Percentiles rank a stretch among this genome's conserved stretches.
Evolutionary conservation across 768 basidiomycete genomes (phyloP).

Genomic region (Tubosaeta brunneosetosa): DNA sequence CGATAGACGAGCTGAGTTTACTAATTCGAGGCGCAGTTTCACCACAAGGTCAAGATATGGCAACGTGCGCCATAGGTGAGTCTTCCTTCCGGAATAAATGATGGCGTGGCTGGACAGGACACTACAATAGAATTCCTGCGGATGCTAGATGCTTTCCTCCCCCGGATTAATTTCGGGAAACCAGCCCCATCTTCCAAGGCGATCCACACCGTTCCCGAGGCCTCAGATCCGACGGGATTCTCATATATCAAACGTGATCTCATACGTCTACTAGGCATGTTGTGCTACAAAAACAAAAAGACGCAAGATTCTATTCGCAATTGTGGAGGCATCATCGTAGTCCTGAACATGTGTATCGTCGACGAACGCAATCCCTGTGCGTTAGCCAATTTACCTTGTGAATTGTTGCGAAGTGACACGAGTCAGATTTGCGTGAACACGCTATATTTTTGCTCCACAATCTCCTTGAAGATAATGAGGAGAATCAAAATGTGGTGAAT

Average conservation of each 20-base stretch:
- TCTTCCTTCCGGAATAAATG: neutral
- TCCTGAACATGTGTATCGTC: slow-evolving; percentile 85
- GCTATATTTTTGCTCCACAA: slow-evolving; percentile 82
- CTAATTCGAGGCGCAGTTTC: slow-evolving; percentile 44
- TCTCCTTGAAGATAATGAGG: slow-evolving; percentile 67
- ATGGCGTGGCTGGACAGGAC: neutral
- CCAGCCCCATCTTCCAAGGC: slow-evolving; percentile 33
- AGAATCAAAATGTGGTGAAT: slow-evolving; percentile 78
- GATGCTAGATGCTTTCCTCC: slow-evolving; percentile 75
- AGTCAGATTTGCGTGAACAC: slow-evolving; percentile 77
- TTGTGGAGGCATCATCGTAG: slow-evolving; percentile 70
- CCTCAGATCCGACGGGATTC: slow-evolving; percentile 55
- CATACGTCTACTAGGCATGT: slow-evolving; percentile 78
- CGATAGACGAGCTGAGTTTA: slow-evolving; percentile 24
- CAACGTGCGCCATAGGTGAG: slow-evolving; percentile 59
- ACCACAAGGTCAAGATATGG: slow-evolving; percentile 39
- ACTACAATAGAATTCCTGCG: slow-evolving; percentile 67
- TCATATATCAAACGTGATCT: slow-evolving; percentile 84
- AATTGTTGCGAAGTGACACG: slow-evolving; percentile 2
- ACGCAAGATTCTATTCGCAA: slow-evolving; percentile 73
- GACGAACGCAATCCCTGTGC: slow-evolving; percentile 92
- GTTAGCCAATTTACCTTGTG: slow-evolving; percentile 30
- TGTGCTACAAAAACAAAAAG: slow-evolving; percentile 57
- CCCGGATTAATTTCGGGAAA: slow-evolving; percentile 78
- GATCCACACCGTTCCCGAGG: slow-evolving; percentile 17